These are phyloP conservation scores for Mortierella sp. DNA, from an alignment of 371 early-diverging fungal genomes.

Conservation along the genomic window DNA sequence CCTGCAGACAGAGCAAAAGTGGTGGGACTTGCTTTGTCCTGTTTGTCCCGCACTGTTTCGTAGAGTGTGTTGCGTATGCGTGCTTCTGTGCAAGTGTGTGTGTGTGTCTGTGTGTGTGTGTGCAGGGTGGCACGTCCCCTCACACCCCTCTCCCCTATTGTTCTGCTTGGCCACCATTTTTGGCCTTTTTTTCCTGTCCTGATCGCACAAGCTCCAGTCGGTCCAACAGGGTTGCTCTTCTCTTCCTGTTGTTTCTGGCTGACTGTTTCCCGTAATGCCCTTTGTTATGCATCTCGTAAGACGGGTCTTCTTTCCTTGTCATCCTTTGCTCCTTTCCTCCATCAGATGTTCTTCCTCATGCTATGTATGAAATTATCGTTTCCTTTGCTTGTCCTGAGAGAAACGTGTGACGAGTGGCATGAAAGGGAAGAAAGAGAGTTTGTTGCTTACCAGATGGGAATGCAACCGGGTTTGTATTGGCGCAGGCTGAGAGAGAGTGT, in stretches of 20 bases:
- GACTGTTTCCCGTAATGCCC: neutral
- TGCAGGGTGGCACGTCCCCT: constrained; percentile 15
- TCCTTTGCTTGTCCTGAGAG: neutral
- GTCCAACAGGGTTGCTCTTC: constrained; percentile 20
- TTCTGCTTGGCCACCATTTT: constrained; percentile 32
- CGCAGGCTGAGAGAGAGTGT: neutral
- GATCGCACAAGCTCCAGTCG: constrained; percentile 35
- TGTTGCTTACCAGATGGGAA: constrained; percentile 11
- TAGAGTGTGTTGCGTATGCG: neutral
- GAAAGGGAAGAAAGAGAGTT: neutral
- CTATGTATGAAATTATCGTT: neutral
- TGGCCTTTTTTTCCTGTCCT: constrained; percentile 10
- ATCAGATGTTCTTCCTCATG: neutral
- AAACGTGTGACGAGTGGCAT: no score
- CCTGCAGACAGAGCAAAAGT: neutral
- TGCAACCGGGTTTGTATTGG: neutral
- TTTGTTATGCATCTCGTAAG: neutral
- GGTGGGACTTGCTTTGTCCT: neutral
- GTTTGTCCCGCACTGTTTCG: neutral
- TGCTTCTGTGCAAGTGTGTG: neutral
- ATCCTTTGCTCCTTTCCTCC: neutral
- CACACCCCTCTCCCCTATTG: constrained; percentile 15
- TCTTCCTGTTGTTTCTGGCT: neutral
- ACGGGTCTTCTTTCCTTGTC: neutral
- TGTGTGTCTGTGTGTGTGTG: neutral